Conservation (phyloP, 495 filamentous ascomycete genomes). For the Aspergillus cavernicola region DNA sequence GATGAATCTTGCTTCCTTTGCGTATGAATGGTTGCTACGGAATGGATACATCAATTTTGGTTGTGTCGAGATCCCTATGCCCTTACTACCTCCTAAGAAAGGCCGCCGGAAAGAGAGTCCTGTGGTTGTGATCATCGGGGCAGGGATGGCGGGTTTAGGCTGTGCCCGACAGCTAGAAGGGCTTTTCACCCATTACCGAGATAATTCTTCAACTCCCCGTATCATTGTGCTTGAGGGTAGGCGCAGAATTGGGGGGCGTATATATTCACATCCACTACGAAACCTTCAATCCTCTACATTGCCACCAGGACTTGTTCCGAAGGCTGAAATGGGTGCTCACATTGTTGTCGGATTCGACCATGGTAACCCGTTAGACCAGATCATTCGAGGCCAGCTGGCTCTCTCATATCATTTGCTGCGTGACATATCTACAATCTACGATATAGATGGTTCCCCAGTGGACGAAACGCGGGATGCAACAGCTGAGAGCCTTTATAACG, state of each 20-base stretch:
- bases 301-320: slow-evolving; percentile 56
- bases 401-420: slow-evolving; percentile 79
- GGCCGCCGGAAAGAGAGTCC: slow-evolving; percentile 47
- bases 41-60: slow-evolving; percentile 97
- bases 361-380: slow-evolving; percentile 86
- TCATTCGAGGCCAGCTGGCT: slow-evolving; percentile 87
- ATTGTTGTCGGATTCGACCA: slow-evolving; percentile 96
- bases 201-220: slow-evolving; percentile 61
- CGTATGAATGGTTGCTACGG: slow-evolving; percentile 87
- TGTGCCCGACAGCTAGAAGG: slow-evolving; percentile 89
- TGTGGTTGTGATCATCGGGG: slow-evolving; percentile 86
- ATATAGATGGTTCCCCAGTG: slow-evolving; percentile 77
- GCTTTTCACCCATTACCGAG: slow-evolving; percentile 71
- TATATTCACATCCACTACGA: slow-evolving; percentile 84
- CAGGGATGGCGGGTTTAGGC: slow-evolving; percentile 86
- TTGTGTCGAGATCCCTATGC: slow-evolving; percentile 64
- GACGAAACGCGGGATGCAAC: slow-evolving; percentile 74
- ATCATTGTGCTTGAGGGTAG: slow-evolving; percentile 86
- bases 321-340: slow-evolving; percentile 93
- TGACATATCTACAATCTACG: slow-evolving; percentile 86
- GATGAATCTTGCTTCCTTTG: slow-evolving; percentile 83
- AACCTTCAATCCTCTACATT: slow-evolving; percentile 50
- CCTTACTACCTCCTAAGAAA: slow-evolving; percentile 36
- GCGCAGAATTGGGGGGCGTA: slow-evolving; percentile 83
- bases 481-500: slow-evolving; percentile 88